These are phyloP conservation scores for Lachnellula subtilissima DNA, from an alignment of 2,329 filamentous ascomycete species.

Conservation along the genomic window DNA sequence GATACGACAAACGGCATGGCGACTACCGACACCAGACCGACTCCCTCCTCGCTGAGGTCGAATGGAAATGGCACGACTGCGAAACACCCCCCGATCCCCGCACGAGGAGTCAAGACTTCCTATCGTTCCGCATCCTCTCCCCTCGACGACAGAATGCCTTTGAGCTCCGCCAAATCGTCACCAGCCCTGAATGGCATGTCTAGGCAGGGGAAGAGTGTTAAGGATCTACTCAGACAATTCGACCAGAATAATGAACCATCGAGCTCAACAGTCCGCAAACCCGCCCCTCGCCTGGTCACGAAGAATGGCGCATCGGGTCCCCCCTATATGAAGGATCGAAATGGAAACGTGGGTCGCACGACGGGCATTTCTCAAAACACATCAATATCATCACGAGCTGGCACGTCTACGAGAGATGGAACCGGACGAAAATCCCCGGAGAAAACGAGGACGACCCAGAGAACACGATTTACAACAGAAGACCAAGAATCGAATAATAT, in stretches of 20 bases:
- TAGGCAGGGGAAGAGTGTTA: conserved; percentile 52
- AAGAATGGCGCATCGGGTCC: conserved; percentile 13
- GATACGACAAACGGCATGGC: conserved; percentile 24
- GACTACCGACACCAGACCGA: conserved; percentile 37
- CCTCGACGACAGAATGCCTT: conserved; percentile 35
- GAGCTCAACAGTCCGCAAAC: conserved; percentile 32
- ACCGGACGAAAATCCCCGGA: conserved; percentile 21
- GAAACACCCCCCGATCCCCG: conserved; percentile 41
- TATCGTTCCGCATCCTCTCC: conserved; percentile 54
- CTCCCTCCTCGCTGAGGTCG: conserved; percentile 39
- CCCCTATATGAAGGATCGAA: conserved; percentile 25
- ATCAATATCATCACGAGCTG: conserved; percentile 16
- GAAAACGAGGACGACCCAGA: conserved; percentile 32
- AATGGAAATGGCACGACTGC: conserved; percentile 47
- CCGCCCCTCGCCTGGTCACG: conserved; percentile 14
- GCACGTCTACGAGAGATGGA: conserved; percentile 18
- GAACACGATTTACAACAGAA: conserved; percentile 44
- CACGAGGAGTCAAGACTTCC: conserved; percentile 39
- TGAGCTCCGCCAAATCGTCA: conserved; percentile 22
- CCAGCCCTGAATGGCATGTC: conserved; percentile 22
- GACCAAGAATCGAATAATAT: conserved; percentile 49
- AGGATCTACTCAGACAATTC: conserved; percentile 74
- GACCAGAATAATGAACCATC: conserved; percentile 52
- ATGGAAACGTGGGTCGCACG: conserved; percentile 25
- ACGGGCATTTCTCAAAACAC: conserved; percentile 14